Evolutionary conservation across 805 yeast genomes (phyloP).

Genomic region (Teunomyces barrocoloradensis): DNA sequence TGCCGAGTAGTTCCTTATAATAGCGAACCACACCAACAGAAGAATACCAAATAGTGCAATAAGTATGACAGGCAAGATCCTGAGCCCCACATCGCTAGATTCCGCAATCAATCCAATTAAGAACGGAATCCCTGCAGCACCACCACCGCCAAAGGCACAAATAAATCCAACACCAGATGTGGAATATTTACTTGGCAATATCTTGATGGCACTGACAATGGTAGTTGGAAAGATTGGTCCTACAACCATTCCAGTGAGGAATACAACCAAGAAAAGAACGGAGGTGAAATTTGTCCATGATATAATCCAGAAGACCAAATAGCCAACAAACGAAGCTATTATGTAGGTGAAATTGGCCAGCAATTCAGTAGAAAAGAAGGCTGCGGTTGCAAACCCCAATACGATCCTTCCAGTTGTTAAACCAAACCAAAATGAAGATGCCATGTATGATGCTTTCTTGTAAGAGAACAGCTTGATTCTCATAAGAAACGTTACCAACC

Average conservation of each 20-base stretch:
- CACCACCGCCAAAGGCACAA: slow-evolving; percentile 79
- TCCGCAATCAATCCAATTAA: slow-evolving; percentile 51
- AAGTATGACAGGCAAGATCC: slow-evolving; percentile 30
- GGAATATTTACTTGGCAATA: slow-evolving; percentile 59
- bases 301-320: slow-evolving; percentile 28
- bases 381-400: slow-evolving; percentile 54
- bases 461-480: slow-evolving; percentile 39
- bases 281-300: slow-evolving; percentile 24
- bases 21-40: slow-evolving; percentile 23
- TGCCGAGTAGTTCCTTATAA: neutral
- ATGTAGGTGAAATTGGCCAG: slow-evolving; percentile 43
- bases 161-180: slow-evolving; percentile 70
- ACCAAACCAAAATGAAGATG: slow-evolving; percentile 52
- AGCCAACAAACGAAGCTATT: slow-evolving; percentile 27
- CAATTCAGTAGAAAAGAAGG: slow-evolving; percentile 46
- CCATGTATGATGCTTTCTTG: slow-evolving; percentile 42
- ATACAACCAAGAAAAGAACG: slow-evolving; percentile 34
- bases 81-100: slow-evolving; percentile 30
- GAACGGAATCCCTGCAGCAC: slow-evolving; percentile 75
- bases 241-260: slow-evolving; percentile 45
- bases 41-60: slow-evolving; percentile 23
- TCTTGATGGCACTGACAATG: slow-evolving; percentile 58
- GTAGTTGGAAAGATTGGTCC: slow-evolving; percentile 68
- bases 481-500: slow-evolving; percentile 48
- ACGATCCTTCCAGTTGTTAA: slow-evolving; percentile 48